Percentiles rank a stretch among this genome's conserved stretches.
phyloP scores from a whole-genome alignment of 345 rosid species.

The Syzygium aqueum region DNA sequence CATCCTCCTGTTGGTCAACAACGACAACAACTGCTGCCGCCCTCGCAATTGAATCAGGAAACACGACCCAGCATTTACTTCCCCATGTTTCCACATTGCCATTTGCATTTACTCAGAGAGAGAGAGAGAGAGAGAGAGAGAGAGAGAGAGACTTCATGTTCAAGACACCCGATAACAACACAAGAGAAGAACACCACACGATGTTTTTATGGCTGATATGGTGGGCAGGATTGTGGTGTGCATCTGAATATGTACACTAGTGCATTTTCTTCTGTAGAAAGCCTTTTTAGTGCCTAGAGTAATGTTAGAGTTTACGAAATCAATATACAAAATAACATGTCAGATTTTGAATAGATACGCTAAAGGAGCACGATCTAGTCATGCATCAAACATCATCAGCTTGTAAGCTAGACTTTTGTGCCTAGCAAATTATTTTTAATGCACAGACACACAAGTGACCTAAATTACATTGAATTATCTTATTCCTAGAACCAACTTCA shows the following conservation, averaged over 20 bases:
- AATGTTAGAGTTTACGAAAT: neutral
- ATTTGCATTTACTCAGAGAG: neutral
- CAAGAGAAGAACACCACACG: neutral
- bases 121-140: neutral
- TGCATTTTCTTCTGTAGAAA: neutral
- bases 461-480: neutral
- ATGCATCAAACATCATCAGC: neutral
- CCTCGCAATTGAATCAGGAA: neutral
- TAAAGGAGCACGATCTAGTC: neutral
- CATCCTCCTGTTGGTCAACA: neutral
- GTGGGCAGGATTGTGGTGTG: neutral
- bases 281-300: neutral
- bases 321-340: neutral
- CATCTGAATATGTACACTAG: neutral
- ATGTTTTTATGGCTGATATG: neutral
- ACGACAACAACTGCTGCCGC: neutral
- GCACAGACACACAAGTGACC: neutral
- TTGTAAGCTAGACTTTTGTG: neutral
- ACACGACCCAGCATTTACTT: conserved; percentile 14
- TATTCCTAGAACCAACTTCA: neutral
- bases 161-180: neutral
- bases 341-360: neutral
- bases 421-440: neutral
- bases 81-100: conserved; percentile 14
- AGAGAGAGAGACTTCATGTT: neutral